These are phyloP conservation scores for Narthecium ossifragum DNA, from an alignment of 106 monocot genomes.

Conservation along the genomic window DNA sequence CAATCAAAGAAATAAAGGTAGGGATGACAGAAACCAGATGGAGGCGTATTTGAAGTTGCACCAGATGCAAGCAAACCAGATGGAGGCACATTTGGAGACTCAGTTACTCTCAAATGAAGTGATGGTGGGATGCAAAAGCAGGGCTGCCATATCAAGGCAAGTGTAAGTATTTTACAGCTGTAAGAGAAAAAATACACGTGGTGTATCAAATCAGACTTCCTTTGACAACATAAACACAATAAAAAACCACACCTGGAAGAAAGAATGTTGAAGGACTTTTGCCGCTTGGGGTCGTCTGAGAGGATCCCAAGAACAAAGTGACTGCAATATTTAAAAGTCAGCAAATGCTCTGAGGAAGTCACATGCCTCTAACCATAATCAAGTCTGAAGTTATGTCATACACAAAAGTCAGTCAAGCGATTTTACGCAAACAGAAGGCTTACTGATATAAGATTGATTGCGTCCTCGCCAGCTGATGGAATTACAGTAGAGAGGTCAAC, in stretches of 20 bases:
- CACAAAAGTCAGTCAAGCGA: too few species aligned
- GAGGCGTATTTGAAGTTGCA: slow-evolving; percentile 39
- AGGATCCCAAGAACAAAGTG: slow-evolving; percentile 51
- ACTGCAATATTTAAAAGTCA: slow-evolving; percentile 12
- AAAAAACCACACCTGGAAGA: slow-evolving; percentile 22
- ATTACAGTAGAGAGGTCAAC: slow-evolving; percentile 19
- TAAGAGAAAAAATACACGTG: not conserved
- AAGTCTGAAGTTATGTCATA: too few species aligned
- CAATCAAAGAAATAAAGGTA: not conserved
- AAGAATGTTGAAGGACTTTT: slow-evolving; percentile 40
- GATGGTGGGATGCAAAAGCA: slow-evolving; percentile 44
- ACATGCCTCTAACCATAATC: too few species aligned
- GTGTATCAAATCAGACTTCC: not conserved
- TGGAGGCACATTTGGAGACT: slow-evolving; percentile 35
- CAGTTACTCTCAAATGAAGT: slow-evolving; percentile 28
- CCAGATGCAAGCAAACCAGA: slow-evolving; percentile 31
- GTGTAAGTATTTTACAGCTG: not conserved
- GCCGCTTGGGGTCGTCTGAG: slow-evolving; percentile 36
- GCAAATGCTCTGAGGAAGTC: not conserved
- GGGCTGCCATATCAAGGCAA: slow-evolving; percentile 17
- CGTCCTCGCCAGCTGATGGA: slow-evolving; percentile 49
- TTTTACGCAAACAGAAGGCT: too few species aligned
- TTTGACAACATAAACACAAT: not conserved
- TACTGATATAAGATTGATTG: slow-evolving; percentile 45
- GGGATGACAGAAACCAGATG: slow-evolving; percentile 32